A percentile compares a stretch with the other conserved stretches of the same genome.
phyloP scores from a whole-genome alignment of 306 rosid genomes.

The Hippophae rhamnoides region DNA sequence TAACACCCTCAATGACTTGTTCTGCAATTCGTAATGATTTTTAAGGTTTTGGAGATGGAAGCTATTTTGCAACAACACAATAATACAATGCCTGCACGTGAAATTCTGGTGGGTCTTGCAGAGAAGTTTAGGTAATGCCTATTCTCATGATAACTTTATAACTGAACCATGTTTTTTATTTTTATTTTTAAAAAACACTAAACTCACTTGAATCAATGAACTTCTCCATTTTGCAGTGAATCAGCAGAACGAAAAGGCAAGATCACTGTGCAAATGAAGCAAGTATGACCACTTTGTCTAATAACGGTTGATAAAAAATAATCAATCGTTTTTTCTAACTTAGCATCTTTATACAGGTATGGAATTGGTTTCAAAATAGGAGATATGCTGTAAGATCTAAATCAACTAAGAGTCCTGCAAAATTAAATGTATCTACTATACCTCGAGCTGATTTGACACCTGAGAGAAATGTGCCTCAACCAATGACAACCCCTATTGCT shows the following conservation, averaged over 20 bases:
- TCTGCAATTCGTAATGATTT: constrained; percentile 12
- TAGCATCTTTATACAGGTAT: constrained; percentile 40
- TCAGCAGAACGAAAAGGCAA: constrained; percentile 78
- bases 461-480: constrained; percentile 53
- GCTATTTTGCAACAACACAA: constrained; percentile 68
- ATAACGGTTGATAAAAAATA: constrained; percentile 2
- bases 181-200: neutral
- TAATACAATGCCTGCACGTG: constrained; percentile 79
- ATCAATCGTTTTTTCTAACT: constrained; percentile 14
- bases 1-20: neutral
- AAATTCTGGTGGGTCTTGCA: constrained; percentile 63
- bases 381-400: constrained; percentile 87
- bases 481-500: constrained; percentile 51
- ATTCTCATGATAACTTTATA: neutral
- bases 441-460: constrained; percentile 58
- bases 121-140: constrained; percentile 76
- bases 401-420: constrained; percentile 64
- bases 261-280: constrained; percentile 91
- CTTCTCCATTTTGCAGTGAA: constrained; percentile 42
- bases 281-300: constrained; percentile 42
- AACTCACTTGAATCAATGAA: neutral
- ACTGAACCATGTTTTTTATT: constrained; percentile 3
- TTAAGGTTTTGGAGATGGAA: constrained; percentile 87
- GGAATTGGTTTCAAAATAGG: constrained; percentile 99
- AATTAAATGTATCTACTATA: constrained; percentile 68